Base-by-base conservation (phyloP, 805 yeast genomes). In the Starmerella stigmatis region DNA sequence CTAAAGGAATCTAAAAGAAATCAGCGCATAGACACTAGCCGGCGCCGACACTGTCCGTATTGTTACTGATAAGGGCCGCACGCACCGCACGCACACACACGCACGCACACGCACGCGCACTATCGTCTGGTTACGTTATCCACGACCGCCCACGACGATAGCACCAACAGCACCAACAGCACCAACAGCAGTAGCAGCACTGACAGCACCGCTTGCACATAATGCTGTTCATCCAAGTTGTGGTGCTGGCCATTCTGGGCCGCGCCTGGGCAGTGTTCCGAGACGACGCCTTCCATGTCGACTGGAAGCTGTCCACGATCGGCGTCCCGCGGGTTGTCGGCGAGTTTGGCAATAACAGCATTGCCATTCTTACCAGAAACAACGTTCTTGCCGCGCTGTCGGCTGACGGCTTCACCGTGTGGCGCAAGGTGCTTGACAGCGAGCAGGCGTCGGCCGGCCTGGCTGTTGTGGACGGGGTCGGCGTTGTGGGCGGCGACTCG, bases 211-310 rank as follows among this genome's bases (percentile, higher is more conserved):
- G n/a, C n/a, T n/a, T n/a, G 31, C 31, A 5, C 16, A 13, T 28
- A 34, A 26, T 16, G 27, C 20, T 20, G 19, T 35, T 46, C 38
- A 16, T 15, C 30, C 20, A 22, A 8, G 21, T 11, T 19, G 22
- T 26, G 5, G 13, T 29, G 17, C 37, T 38, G 43, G 43, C 34
- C 22, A 22, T 46, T 39, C 16, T 34, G 32, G 44, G 49, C 11
- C 21, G 21, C 15, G 56, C 44, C 2, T 34, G 48, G 22, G 65
- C 65, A 2, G 64, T 63, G 21, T 64, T 52, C 44, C 48, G 52
- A 4, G 67, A 64, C 35, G 66, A 63, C 34, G 66, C 63, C 5
- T 58, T 48, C 37, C 33, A 34, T 3, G 55, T 59, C 10, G 68
- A 64, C 50, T 62, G 66, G 65, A 59, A 53, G 12, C 21, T 38